phyloP scores from a whole-genome alignment of 1,139 yeast species.

The Yamadazyma taylorii region DNA sequence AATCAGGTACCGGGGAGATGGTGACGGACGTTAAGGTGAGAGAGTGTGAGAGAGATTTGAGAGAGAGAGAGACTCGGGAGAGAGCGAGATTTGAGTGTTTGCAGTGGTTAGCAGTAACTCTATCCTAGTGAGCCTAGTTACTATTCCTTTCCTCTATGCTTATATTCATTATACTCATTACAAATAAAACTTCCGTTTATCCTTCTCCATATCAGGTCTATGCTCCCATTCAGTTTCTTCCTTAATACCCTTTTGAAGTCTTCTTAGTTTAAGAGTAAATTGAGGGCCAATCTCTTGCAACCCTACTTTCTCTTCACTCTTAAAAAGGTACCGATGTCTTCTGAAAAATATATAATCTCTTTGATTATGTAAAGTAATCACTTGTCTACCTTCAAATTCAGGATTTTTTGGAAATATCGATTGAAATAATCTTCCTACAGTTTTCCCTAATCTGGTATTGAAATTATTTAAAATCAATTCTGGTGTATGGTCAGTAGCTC shows the following conservation, averaged over 20 bases:
- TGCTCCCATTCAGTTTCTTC: slow-evolving; percentile 97
- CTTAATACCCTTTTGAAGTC: slow-evolving; percentile 87
- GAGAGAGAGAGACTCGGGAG: too few relatives aligned
- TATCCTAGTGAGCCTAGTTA: too few relatives aligned
- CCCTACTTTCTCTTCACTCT: slow-evolving; percentile 89
- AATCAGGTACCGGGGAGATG: background rate
- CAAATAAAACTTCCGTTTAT: slow-evolving; percentile 86
- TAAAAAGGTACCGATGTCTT: slow-evolving; percentile 88
- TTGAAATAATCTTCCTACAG: slow-evolving; percentile 90
- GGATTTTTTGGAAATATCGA: slow-evolving; percentile 90
- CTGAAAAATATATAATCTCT: slow-evolving; percentile 93
- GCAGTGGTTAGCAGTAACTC: too few relatives aligned
- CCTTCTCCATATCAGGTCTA: slow-evolving; percentile 93
- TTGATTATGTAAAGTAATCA: slow-evolving; percentile 91
- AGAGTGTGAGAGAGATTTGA: too few relatives aligned
- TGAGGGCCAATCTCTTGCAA: slow-evolving; percentile 96
- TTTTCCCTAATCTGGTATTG: slow-evolving; percentile 86
- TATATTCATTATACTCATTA: slow-evolving; percentile 27
- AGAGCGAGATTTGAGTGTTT: too few relatives aligned
- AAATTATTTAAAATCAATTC: slow-evolving; percentile 90
- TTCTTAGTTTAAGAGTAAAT: slow-evolving; percentile 82
- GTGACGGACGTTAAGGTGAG: too few relatives aligned
- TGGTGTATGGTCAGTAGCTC: slow-evolving; percentile 86
- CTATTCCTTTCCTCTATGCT: too few relatives aligned
- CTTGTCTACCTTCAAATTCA: slow-evolving; percentile 93